Base-by-base conservation (phyloP, 1,284 basidiomycete species). In the Sporisorium sorghi region DNA sequence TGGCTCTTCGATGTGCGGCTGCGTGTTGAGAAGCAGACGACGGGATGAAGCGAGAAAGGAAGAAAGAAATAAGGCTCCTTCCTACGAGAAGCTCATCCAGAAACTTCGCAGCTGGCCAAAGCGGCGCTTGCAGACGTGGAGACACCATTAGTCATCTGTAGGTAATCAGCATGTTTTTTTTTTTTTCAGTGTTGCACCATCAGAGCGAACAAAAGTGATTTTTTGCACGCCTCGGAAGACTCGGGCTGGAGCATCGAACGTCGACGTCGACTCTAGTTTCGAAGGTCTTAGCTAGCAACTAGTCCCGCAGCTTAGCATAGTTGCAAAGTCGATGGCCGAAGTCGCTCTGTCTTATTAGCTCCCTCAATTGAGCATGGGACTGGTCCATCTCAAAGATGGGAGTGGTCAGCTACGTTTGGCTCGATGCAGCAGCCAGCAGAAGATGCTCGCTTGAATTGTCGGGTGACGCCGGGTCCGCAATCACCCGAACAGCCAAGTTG, bases 401-500 rank as follows among this genome's bases (percentile, higher is more conserved):
- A n/a, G n/a, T n/a, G n/a, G n/a, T n/a, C n/a, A n/a, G n/a, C n/a
- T 35, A 9, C 14, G 33, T 14, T 14, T 35, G 10, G 33, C 33
- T 35, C 33, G 33, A 35, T 35, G 10, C 33, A 14, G 11, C 3
- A 12, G n/a, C n/a, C n/a, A n/a, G n/a, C n/a, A 12, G 24, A 28
- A 28, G 33, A 28, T 28, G 42, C 33, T 24, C 9, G 11, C 5
- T 12, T 17, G 23, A 23, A 30, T 15, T 32, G 24, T 69, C 67
- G 60, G 60, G 57, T 52, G 51, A 28, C 37, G 43, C 56, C 67
- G 67, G 67, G 43, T 52, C 67, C 67, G 67, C 52, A 69, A 69
- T 47, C 37, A 48, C 52, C 67, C 67, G 60, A 69, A 26, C n/a
- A n/a, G n/a, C n/a, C 12, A 14, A 30, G 44, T 28, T 21, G 42